phyloP scores from a whole-genome alignment of 1,284 basidiomycete genomes.

The Malassezia sp. region DNA sequence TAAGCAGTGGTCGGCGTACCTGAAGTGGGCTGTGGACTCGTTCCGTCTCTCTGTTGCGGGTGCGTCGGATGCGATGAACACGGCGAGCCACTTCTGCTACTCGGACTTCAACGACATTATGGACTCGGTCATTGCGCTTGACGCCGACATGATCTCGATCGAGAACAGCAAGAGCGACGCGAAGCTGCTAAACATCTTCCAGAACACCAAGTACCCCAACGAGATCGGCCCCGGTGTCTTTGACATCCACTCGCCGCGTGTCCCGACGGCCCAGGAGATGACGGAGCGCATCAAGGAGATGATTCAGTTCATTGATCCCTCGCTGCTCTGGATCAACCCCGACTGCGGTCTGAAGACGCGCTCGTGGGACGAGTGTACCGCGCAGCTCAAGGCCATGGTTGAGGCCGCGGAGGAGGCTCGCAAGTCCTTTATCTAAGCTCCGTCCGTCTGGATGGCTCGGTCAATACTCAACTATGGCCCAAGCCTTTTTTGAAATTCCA shows the following conservation, averaged over 20 bases:
- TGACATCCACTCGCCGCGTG: constrained; percentile 98
- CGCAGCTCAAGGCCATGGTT: constrained; percentile 44
- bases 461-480: constrained; percentile 17
- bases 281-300: constrained; percentile 79
- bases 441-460: neutral
- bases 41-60: constrained; percentile 44
- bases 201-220: constrained; percentile 89
- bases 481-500: constrained; percentile 3
- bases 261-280: constrained; percentile 77
- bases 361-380: constrained; percentile 56
- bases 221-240: constrained; percentile 87
- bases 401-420: constrained; percentile 68
- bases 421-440: constrained; percentile 50
- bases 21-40: constrained; percentile 46
- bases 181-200: constrained; percentile 90
- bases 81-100: constrained; percentile 47
- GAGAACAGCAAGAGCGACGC: constrained; percentile 57
- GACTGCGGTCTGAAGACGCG: constrained; percentile 55
- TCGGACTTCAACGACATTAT: constrained; percentile 85
- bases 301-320: constrained; percentile 45
- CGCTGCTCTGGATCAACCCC: constrained; percentile 70
- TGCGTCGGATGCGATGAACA: constrained; percentile 42
- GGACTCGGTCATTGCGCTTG: constrained; percentile 89
- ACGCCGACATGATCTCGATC: constrained; percentile 98
- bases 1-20: constrained; percentile 42